A percentile compares a stretch with the other conserved stretches of the same genome.
Conservation (phyloP, 495 filamentous ascomycete genomes). For the Sporormia fimetaria region DNA sequence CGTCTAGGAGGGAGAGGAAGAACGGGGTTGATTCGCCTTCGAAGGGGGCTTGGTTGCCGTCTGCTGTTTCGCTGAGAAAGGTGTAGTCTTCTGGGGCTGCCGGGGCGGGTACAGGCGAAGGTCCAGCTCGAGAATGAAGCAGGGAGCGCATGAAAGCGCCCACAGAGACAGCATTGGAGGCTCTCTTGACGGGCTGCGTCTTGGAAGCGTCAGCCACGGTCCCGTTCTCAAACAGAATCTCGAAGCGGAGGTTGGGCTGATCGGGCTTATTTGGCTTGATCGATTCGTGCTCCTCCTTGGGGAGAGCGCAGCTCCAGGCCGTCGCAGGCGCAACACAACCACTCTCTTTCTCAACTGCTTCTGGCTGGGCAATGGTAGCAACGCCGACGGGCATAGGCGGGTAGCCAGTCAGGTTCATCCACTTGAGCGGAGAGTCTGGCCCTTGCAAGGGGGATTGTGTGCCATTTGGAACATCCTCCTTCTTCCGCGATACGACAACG, state of each 20-base stretch:
- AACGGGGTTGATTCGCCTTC: conserved; percentile 60
- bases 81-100: conserved; percentile 56
- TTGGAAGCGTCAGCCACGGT: conserved; percentile 37
- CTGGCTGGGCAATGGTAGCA: conserved; percentile 58
- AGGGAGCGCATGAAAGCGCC: conserved; percentile 22
- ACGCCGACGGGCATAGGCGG: conserved; percentile 79
- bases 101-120: conserved; percentile 48
- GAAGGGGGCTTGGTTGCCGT: conserved; percentile 47
- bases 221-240: conserved; percentile 70
- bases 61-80: conserved; percentile 78
- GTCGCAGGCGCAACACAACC: conserved; percentile 58
- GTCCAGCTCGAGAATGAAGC: conserved; percentile 15
- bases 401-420: conserved; percentile 75
- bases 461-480: conserved; percentile 1
- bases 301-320: conserved; percentile 73
- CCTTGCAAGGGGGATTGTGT: background rate
- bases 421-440: conserved; percentile 35
- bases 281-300: conserved; percentile 56
- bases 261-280: conserved; percentile 48
- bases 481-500: conserved; percentile 15
- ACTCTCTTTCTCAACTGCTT: conserved; percentile 43
- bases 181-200: conserved; percentile 14
- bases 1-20: conserved; percentile 42
- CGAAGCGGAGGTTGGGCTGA: conserved; percentile 65
- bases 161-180: conserved; percentile 19